Percentiles rank a stretch among this genome's conserved stretches.
Evolutionary conservation across 1,284 basidiomycete species (phyloP).

Genomic region (Taiwanofungus camphoratus): DNA sequence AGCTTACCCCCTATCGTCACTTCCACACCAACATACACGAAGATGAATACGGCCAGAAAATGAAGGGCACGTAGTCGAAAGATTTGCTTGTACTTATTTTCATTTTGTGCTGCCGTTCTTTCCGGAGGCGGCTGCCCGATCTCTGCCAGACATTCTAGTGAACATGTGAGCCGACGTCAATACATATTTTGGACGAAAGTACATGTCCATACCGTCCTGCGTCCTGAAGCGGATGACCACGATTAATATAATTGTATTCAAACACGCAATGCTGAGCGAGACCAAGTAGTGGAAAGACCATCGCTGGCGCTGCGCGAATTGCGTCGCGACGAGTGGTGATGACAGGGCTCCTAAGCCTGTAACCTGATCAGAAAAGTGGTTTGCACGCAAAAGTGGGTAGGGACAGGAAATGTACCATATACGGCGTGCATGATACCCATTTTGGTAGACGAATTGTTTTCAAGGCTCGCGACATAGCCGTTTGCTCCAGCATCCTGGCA

Average conservation of each 20-base stretch:
- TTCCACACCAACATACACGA: conserved; percentile 44
- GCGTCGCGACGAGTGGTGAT: conserved; percentile 58
- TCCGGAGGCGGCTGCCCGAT: conserved; percentile 27
- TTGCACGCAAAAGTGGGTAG: background rate
- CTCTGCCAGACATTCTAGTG: conserved; percentile 28
- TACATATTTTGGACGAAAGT: background rate
- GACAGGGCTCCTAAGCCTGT: conserved; percentile 54
- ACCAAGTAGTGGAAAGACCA: conserved; percentile 66
- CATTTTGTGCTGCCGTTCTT: conserved; percentile 9
- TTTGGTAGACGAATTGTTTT: conserved; percentile 40
- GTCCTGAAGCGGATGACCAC: conserved; percentile 48
- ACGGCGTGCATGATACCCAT: conserved; percentile 62
- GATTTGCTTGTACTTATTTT: conserved; percentile 35
- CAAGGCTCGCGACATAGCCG: conserved; percentile 45
- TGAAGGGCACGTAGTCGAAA: conserved; percentile 33
- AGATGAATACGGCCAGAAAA: conserved; percentile 37
- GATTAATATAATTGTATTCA: conserved; percentile 39
- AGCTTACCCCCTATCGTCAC: conserved; percentile 39
- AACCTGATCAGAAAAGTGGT: background rate
- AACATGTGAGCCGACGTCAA: background rate
- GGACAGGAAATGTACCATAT: conserved; percentile 20
- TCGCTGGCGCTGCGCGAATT: conserved; percentile 43
- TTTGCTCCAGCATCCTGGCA: conserved; percentile 49
- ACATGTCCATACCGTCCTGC: conserved; percentile 50
- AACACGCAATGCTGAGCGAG: conserved; percentile 49